These are phyloP conservation scores for Pelargonium myrrhifolium DNA, from an alignment of 441 rosid genomes.

Conservation along the genomic window DNA sequence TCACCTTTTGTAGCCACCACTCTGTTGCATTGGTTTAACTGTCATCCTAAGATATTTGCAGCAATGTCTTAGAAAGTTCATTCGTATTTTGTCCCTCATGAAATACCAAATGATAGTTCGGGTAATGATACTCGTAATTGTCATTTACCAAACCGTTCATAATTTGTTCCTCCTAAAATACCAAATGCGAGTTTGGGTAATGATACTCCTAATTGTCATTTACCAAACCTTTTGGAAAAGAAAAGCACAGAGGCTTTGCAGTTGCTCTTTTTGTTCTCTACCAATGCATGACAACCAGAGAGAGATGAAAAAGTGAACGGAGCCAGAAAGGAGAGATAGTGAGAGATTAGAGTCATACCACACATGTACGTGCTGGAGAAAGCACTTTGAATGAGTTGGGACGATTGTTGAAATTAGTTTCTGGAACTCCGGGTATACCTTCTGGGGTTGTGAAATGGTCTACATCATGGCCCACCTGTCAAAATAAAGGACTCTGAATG, in stretches of 20 bases:
- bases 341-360: conserved; percentile 31
- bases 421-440: conserved; percentile 72
- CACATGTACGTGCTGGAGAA: conserved; percentile 60
- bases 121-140: too few species aligned
- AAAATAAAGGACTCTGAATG: conserved; percentile 15
- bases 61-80: neutral
- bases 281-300: neutral
- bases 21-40: neutral
- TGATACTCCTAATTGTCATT: neutral
- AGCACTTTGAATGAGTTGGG: conserved; percentile 73
- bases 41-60: neutral
- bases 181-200: neutral
- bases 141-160: too few species aligned
- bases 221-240: neutral
- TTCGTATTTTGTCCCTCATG: too few species aligned
- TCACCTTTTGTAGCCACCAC: neutral
- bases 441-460: conserved; percentile 75
- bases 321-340: conserved; percentile 8
- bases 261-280: neutral
- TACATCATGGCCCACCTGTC: conserved; percentile 57
- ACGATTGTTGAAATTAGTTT: conserved; percentile 76
- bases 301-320: neutral
- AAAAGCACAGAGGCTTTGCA: neutral
- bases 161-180: neutral
- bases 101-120: too few species aligned